A percentile compares a stretch with the other conserved stretches of the same genome.
Conservation (phyloP, 2,329 filamentous ascomycete species). For the Cyphellophora attinorum region DNA sequence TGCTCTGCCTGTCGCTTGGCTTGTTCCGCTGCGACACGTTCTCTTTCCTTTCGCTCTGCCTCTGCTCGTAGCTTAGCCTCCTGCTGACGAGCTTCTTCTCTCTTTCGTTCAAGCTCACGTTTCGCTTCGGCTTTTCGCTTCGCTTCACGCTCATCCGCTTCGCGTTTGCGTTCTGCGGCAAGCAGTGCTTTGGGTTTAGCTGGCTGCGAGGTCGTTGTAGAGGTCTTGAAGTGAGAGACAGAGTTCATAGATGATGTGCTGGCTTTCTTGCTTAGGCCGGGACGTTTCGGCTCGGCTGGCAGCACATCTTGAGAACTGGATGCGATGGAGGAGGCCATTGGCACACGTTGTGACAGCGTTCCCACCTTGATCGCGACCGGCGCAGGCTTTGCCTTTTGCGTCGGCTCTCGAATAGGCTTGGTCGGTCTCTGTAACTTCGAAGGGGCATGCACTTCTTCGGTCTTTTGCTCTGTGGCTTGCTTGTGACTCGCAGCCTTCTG, state of each 20-base stretch:
- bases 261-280: slow-evolving; percentile 50
- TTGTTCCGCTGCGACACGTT: slow-evolving; percentile 43
- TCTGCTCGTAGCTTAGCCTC: slow-evolving; percentile 53
- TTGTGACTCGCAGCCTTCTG: slow-evolving; percentile 24
- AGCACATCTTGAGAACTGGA: slow-evolving; percentile 52
- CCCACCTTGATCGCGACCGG: slow-evolving; percentile 40
- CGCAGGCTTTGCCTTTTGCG: slow-evolving; percentile 32
- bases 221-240: slow-evolving; percentile 53
- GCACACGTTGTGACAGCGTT: slow-evolving; percentile 36
- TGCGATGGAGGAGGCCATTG: slow-evolving; percentile 41
- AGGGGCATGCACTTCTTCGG: slow-evolving; percentile 21
- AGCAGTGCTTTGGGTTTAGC: slow-evolving; percentile 62
- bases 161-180: slow-evolving; percentile 69
- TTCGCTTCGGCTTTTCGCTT: slow-evolving; percentile 75
- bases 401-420: slow-evolving; percentile 32
- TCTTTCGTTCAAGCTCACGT: slow-evolving; percentile 68
- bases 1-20: slow-evolving; percentile 58
- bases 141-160: slow-evolving; percentile 68
- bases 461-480: slow-evolving; percentile 14
- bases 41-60: slow-evolving; percentile 36
- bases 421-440: slow-evolving; percentile 24
- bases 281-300: slow-evolving; percentile 37
- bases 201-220: slow-evolving; percentile 46
- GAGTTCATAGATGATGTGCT: slow-evolving; percentile 45
- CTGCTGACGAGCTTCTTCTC: slow-evolving; percentile 55